Percentiles rank a stretch among this genome's conserved stretches.
Evolutionary conservation across 768 basidiomycete species (phyloP).

Genomic region (Pulveroboletus sp.): DNA sequence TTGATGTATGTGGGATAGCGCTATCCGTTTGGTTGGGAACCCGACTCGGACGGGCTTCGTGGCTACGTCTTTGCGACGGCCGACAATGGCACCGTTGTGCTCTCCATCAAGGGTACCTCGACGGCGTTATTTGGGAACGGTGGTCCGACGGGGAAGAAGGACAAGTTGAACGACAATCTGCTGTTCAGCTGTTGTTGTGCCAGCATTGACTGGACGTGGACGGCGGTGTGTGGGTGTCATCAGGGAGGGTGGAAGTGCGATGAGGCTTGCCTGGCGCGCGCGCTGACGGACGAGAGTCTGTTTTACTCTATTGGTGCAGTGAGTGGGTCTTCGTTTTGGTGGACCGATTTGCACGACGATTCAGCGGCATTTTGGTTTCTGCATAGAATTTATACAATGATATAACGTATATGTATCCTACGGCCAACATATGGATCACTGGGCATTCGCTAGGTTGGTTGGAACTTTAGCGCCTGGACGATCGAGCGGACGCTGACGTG

Average conservation of each 20-base stretch:
- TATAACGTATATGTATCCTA: conserved; percentile 86
- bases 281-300: conserved; percentile 72
- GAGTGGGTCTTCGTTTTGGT: conserved; percentile 27
- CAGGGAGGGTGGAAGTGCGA: conserved; percentile 77
- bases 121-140: conserved; percentile 66
- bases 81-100: conserved; percentile 78
- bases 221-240: conserved; percentile 88
- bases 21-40: conserved; percentile 90
- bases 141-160: conserved; percentile 84
- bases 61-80: conserved; percentile 86
- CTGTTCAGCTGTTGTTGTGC: conserved; percentile 96
- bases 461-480: conserved; percentile 29
- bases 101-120: conserved; percentile 95
- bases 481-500: conserved; percentile 19
- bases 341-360: background rate
- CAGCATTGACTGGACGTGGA: conserved; percentile 87
- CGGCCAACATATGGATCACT: conserved; percentile 83
- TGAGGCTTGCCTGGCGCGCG: conserved; percentile 67
- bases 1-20: background rate
- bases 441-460: conserved; percentile 60
- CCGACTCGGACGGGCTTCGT: conserved; percentile 79
- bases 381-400: conserved; percentile 92
- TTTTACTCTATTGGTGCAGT: conserved; percentile 92
- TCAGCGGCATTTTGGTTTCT: background rate
- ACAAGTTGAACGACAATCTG: conserved; percentile 91